A percentile compares a stretch with the other conserved stretches of the same genome.
These are phyloP conservation scores for Pholiota adiposa DNA, from an alignment of 1,284 basidiomycete species.

Conservation along the genomic window DNA sequence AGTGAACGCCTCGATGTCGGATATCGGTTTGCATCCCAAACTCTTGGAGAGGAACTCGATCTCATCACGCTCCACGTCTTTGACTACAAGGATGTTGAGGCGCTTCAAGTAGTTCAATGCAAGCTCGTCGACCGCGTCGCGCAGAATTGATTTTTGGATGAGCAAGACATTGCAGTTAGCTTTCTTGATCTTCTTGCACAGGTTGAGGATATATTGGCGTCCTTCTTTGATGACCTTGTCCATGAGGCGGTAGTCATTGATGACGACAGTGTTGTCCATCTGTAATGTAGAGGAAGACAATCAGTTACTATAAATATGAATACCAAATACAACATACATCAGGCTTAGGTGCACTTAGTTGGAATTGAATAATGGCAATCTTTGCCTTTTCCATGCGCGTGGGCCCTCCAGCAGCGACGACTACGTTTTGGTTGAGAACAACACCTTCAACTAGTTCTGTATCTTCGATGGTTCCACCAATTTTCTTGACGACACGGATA, in stretches of 20 bases:
- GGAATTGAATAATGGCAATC: slow-evolving; percentile 99
- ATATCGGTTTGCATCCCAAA: slow-evolving; percentile 93
- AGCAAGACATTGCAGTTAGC: slow-evolving; percentile 98
- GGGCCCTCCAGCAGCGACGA: slow-evolving; percentile 90
- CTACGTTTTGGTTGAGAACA: slow-evolving; percentile 95
- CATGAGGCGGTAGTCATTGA: slow-evolving; percentile 99
- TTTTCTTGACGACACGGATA: slow-evolving; percentile 97
- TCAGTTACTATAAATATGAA: slow-evolving; percentile 12
- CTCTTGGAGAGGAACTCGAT: slow-evolving; percentile 98
- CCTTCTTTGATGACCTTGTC: slow-evolving; percentile 99
- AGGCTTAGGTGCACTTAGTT: slow-evolving; percentile 96
- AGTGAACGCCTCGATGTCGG: slow-evolving; percentile 98
- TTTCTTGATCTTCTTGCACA: slow-evolving; percentile 99
- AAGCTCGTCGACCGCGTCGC: slow-evolving; percentile 97
- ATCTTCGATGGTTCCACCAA: slow-evolving; percentile 99
- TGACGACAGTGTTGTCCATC: slow-evolving; percentile 99
- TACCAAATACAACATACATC: slow-evolving; percentile 65
- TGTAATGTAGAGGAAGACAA: slow-evolving; percentile 33
- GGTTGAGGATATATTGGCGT: slow-evolving; percentile 95
- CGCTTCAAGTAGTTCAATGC: slow-evolving; percentile 99
- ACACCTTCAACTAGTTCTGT: slow-evolving; percentile 97
- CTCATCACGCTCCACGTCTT: slow-evolving; percentile 98
- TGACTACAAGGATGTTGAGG: slow-evolving; percentile 96
- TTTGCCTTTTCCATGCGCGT: slow-evolving; percentile 98
- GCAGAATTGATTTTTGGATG: slow-evolving; percentile 98